phyloP scores from a whole-genome alignment of 768 basidiomycete species.

The Psilocybe cyanescens region DNA sequence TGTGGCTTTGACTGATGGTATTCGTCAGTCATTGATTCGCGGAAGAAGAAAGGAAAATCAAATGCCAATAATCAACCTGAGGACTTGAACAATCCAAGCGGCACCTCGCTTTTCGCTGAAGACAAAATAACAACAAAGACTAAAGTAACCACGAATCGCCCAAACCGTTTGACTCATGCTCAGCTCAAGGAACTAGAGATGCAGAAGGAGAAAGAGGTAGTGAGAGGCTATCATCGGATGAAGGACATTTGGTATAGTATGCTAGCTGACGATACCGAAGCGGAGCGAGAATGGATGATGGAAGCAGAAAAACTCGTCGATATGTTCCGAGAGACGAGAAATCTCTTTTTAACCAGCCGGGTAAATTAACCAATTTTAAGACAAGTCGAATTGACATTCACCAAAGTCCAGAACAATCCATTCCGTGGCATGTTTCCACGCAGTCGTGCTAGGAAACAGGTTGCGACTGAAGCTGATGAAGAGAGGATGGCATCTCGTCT shows the following conservation, averaged over 20 bases:
- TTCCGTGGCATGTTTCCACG: slow-evolving; percentile 76
- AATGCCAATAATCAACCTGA: slow-evolving; percentile 14
- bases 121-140: slow-evolving; percentile 40
- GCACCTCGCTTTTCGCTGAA: slow-evolving; percentile 69
- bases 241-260: slow-evolving; percentile 66
- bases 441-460: slow-evolving; percentile 38
- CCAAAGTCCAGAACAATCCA: slow-evolving; percentile 36
- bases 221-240: slow-evolving; percentile 59
- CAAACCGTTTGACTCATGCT: slow-evolving; percentile 55
- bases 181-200: slow-evolving; percentile 67
- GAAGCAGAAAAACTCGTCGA: slow-evolving; percentile 89
- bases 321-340: slow-evolving; percentile 84
- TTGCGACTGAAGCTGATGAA: slow-evolving; percentile 59
- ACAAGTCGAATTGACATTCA: neutral
- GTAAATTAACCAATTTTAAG: slow-evolving; percentile 38
- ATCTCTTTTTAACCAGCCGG: slow-evolving; percentile 78
- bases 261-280: slow-evolving; percentile 46
- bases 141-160: slow-evolving; percentile 39
- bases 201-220: slow-evolving; percentile 67
- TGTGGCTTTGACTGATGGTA: neutral
- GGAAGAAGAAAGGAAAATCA: slow-evolving; percentile 48
- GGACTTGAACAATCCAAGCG: slow-evolving; percentile 11
- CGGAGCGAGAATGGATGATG: slow-evolving; percentile 75
- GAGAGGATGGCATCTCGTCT: slow-evolving; percentile 77
- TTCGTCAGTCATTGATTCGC: slow-evolving; percentile 58